Conservation (phyloP, 2,329 filamentous ascomycete genomes). For the Clathrospora elynae region DNA sequence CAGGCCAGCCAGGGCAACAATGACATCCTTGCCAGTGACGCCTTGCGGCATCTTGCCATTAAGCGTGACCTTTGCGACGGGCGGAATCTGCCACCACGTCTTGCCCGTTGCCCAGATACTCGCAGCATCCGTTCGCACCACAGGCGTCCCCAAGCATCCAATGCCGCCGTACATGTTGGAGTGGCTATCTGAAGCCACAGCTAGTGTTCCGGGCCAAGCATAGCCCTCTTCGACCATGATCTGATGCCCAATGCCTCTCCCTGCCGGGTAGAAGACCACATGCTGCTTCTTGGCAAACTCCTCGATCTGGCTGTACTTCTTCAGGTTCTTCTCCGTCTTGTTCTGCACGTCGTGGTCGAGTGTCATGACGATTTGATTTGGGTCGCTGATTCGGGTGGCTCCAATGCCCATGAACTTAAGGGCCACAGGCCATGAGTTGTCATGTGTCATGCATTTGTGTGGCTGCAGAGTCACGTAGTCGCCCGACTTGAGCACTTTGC, state of each 20-base stretch:
- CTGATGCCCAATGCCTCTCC: conserved; percentile 85
- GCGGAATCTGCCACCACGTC: conserved; percentile 90
- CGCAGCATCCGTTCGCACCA: conserved; percentile 87
- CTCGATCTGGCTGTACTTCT: conserved; percentile 82
- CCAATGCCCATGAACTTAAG: conserved; percentile 84
- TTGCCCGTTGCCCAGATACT: conserved; percentile 80
- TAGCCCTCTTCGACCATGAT: conserved; percentile 86
- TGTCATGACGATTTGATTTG: conserved; percentile 77
- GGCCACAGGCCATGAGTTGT: conserved; percentile 78
- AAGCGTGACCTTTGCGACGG: conserved; percentile 78
- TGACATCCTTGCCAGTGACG: conserved; percentile 92
- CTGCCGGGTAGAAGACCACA: conserved; percentile 76
- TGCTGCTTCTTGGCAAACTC: conserved; percentile 80
- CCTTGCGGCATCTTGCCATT: conserved; percentile 75
- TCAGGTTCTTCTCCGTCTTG: conserved; percentile 74
- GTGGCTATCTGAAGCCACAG: conserved; percentile 79
- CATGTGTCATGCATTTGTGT: conserved; percentile 81
- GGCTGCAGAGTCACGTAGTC: conserved; percentile 83
- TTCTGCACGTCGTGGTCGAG: conserved; percentile 91
- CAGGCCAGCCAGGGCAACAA: conserved; percentile 82
- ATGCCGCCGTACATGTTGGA: conserved; percentile 84
- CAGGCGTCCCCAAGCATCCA: conserved; percentile 74
- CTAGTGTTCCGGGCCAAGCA: conserved; percentile 83
- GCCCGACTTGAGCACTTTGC: conserved; percentile 75
- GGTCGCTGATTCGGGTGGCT: conserved; percentile 72